These are phyloP conservation scores for Nothophoma quercina DNA, from an alignment of 2,329 filamentous ascomycete genomes.

Conservation along the genomic window DNA sequence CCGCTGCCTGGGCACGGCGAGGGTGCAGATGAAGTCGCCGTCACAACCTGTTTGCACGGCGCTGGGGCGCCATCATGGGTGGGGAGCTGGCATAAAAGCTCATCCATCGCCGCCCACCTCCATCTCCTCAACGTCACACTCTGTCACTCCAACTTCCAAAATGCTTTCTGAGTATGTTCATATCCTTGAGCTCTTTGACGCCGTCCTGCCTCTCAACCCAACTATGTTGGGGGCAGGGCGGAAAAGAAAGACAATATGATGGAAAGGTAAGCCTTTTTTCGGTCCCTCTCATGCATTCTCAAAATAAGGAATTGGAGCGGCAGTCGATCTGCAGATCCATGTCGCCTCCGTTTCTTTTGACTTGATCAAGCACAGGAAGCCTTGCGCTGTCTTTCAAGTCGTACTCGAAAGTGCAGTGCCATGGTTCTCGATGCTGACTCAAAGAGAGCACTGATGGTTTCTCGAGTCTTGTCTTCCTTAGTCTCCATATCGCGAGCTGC, in stretches of 20 bases:
- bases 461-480: background rate
- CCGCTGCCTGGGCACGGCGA: background rate
- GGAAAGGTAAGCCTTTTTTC: background rate
- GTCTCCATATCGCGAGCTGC: background rate
- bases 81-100: conserved; percentile 10
- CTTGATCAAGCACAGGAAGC: background rate
- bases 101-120: conserved; percentile 6
- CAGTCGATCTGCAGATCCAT: background rate
- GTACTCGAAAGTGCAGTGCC: background rate
- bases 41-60: background rate
- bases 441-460: background rate
- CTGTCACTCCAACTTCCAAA: background rate
- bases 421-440: background rate
- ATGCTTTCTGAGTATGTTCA: background rate
- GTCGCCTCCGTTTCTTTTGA: background rate
- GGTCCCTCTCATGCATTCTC: background rate
- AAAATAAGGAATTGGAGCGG: background rate
- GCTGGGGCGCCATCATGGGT: background rate
- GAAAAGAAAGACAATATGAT: no score
- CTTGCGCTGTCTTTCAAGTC: background rate
- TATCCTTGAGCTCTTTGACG: no score
- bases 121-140: conserved; percentile 15
- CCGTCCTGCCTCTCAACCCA: background rate
- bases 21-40: conserved; percentile 13
- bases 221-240: background rate